A percentile compares a stretch with the other conserved stretches of the same genome.
These are phyloP conservation scores for Phytophthora litchii DNA, from an alignment of 352 stramenopile species.

Conservation along the genomic window DNA sequence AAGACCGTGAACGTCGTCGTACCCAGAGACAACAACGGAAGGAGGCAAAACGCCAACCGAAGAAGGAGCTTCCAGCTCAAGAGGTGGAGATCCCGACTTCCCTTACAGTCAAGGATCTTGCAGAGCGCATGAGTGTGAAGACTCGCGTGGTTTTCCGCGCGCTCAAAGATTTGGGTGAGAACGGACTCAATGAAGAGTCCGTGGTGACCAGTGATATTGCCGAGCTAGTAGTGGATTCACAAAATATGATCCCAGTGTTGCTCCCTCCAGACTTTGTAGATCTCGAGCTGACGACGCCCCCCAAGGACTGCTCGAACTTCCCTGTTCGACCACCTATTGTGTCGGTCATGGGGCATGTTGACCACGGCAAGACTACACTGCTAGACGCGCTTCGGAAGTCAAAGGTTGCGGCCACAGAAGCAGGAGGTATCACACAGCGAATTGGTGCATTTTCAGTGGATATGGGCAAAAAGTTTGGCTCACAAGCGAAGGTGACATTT, in stretches of 20 bases:
- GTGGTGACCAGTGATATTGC: slow-evolving; percentile 76
- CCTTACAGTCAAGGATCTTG: slow-evolving; percentile 78
- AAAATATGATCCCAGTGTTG: slow-evolving; percentile 88
- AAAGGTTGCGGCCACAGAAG: slow-evolving; percentile 94
- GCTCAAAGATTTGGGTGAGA: slow-evolving; percentile 72
- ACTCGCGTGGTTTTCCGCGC: slow-evolving; percentile 66
- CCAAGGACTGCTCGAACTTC: slow-evolving; percentile 72
- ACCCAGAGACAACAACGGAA: slow-evolving; percentile 66
- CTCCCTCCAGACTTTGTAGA: slow-evolving; percentile 85
- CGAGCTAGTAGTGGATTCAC: slow-evolving; percentile 81
- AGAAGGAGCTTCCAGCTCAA: slow-evolving; percentile 45
- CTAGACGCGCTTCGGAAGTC: slow-evolving; percentile 94
- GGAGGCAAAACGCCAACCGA: slow-evolving; percentile 49
- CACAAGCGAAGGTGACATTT: slow-evolving; percentile 91
- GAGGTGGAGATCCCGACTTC: slow-evolving; percentile 83
- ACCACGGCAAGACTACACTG: slow-evolving; percentile 99
- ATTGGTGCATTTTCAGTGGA: slow-evolving; percentile 98
- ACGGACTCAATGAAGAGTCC: slow-evolving; percentile 72
- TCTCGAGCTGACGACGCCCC: slow-evolving; percentile 64
- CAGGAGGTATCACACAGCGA: slow-evolving; percentile 99
- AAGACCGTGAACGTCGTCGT: slow-evolving; percentile 68
- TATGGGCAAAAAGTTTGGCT: slow-evolving; percentile 84
- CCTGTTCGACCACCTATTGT: slow-evolving; percentile 92
- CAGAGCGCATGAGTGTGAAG: slow-evolving; percentile 84
- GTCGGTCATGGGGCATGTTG: slow-evolving; percentile 99